Evolutionary conservation across 768 basidiomycete species (phyloP).

Genomic region (Dioszegia aurantiaca): DNA sequence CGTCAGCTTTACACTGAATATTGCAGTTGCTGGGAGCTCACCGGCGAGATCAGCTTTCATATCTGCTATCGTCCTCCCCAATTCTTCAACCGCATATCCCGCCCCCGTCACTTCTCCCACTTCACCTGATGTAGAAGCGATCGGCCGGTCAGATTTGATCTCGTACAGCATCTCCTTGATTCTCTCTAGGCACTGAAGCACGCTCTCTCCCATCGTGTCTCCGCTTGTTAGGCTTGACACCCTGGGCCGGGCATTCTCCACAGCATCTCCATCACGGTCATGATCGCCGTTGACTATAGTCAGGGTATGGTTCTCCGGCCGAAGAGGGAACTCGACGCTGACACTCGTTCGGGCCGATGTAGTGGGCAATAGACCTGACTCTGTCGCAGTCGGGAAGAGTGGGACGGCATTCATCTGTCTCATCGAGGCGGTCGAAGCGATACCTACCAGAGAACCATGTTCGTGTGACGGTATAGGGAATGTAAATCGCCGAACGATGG

Average conservation of each 20-base stretch:
- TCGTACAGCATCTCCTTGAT: background rate
- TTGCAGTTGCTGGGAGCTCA: too few species aligned
- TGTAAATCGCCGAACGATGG: constrained; percentile 15
- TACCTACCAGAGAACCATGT: background rate
- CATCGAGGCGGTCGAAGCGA: background rate
- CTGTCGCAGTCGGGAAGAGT: background rate
- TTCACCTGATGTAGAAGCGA: background rate
- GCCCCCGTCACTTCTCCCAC: background rate
- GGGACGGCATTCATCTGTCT: background rate
- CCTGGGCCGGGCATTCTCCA: too few species aligned
- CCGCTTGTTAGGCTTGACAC: too few species aligned
- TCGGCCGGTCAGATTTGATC: too few species aligned
- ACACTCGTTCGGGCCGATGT: background rate
- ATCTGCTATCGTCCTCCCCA: background rate
- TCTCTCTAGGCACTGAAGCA: background rate
- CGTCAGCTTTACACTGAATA: background rate
- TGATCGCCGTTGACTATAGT: background rate
- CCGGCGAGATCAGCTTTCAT: background rate
- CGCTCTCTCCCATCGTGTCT: too few species aligned
- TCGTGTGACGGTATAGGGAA: constrained; percentile 6
- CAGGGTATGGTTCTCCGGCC: background rate
- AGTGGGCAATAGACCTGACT: background rate
- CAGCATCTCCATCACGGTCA: background rate
- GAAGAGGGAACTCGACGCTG: constrained; percentile 23
- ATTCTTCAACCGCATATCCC: background rate